Base-by-base conservation (phyloP, 2,329 filamentous ascomycete species). In the Apiospora sp. region DNA sequence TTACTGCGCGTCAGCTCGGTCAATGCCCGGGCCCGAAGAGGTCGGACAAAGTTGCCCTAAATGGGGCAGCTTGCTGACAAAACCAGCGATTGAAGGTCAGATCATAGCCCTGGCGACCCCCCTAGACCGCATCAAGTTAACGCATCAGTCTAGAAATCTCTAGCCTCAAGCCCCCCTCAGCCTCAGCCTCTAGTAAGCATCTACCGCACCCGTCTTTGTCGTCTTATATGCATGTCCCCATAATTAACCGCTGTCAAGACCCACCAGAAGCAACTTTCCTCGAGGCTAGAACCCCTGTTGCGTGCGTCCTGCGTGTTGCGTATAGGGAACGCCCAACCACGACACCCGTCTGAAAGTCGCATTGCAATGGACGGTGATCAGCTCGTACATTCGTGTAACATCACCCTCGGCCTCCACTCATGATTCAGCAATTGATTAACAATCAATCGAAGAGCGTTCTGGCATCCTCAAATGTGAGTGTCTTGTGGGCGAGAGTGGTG, bases 211-310 rank as follows among this genome's bases (percentile, higher is more conserved):
- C 51, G 51, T 7, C 61, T 41, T 14, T n/a, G 1, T 12, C 22
- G 12, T 44, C 43, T 46, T 0, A 24, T 12, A n/a, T 48, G 46
- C 46, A 48, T 10, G 24, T 27, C 24, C 41, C 58, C 58, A 64
- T n/a, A 41, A 8, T n/a, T 64, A 64, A 22, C 58, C 58, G 58
- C 5, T 64, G 10, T 8, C 6, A 3, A n/a, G 19, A 8, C 64
- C 76, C 76, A 75, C 74, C 46, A 30, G 19, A 69, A 37, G 76
- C 74, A 77, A 76, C 75, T 76, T 74, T 75, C 34, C 51, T 72
- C 73, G 74, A 72, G 68, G 2, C 68, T 69, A 69, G 41, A 30
- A 30, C 41, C 41, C 30, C 41, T 27, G 27, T 48, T 34, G 34
- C 27, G 27, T 30, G 27, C 14, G 19, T 8, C 16, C 41, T 68